Evolutionary conservation across 1,284 basidiomycete species (phyloP).

Genomic region (Sphaerobolus stellatus): DNA sequence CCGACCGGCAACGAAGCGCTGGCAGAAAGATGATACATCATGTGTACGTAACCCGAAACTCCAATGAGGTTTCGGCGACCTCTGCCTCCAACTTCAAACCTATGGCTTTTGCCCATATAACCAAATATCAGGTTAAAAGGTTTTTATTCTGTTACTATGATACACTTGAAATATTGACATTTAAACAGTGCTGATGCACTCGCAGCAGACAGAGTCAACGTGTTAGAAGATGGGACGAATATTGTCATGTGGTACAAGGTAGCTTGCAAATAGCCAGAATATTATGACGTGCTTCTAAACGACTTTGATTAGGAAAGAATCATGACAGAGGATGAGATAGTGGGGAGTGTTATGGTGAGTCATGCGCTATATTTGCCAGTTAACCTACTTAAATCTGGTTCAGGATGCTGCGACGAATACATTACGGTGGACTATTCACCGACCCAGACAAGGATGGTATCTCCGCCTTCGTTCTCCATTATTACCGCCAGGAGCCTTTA

Average conservation of each 20-base stretch:
- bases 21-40: too few relatives aligned
- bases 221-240: slow-evolving; percentile 56
- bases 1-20: too few relatives aligned
- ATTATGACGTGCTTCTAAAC: not conserved
- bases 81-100: too few relatives aligned
- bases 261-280: slow-evolving; percentile 1
- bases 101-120: too few relatives aligned
- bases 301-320: slow-evolving; percentile 58
- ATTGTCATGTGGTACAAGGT: slow-evolving; percentile 76
- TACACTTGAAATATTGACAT: too few relatives aligned
- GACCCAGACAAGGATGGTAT: slow-evolving; percentile 77
- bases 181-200: slow-evolving; percentile 68
- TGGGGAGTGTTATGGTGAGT: slow-evolving; percentile 70
- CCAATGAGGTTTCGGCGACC: too few relatives aligned
- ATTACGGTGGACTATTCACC: slow-evolving; percentile 70
- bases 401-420: slow-evolving; percentile 66
- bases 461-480: slow-evolving; percentile 66
- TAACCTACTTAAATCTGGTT: slow-evolving; percentile 1
- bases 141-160: too few relatives aligned
- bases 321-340: slow-evolving; percentile 67
- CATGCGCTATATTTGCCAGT: not conserved
- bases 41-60: too few relatives aligned
- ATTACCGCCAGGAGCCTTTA: slow-evolving; percentile 63
- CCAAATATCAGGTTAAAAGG: too few relatives aligned
- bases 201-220: slow-evolving; percentile 65